These are phyloP conservation scores for Microdochium nivale DNA, from an alignment of 2,329 filamentous ascomycete genomes.

Conservation along the genomic window DNA sequence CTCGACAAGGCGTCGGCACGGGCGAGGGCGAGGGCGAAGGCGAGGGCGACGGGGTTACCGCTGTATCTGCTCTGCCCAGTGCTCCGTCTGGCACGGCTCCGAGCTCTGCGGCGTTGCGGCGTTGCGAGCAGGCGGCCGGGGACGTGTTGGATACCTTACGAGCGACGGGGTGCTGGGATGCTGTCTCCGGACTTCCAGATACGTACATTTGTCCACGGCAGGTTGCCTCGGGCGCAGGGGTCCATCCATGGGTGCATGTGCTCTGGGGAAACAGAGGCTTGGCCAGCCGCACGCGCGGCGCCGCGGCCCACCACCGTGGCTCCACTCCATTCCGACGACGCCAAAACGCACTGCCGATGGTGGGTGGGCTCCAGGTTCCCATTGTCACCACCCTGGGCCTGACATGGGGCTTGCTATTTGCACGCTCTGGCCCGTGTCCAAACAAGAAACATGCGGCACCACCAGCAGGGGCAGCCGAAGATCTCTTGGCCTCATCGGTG, in stretches of 20 bases:
- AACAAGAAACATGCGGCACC: neutral
- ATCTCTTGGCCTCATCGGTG: neutral
- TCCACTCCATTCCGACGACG: slow-evolving; percentile 1
- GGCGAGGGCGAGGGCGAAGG: too few relatives aligned
- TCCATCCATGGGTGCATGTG: neutral
- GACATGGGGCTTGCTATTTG: neutral
- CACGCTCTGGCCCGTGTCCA: neutral
- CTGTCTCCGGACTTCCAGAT: neutral
- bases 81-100: too few relatives aligned
- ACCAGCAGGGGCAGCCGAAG: neutral
- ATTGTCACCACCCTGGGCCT: neutral
- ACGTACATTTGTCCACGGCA: neutral
- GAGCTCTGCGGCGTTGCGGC: neutral
- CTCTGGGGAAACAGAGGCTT: neutral
- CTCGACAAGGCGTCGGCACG: too few relatives aligned
- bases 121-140: neutral
- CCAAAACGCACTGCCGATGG: neutral
- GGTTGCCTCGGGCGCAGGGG: neutral
- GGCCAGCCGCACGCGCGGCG: neutral
- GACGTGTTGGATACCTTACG: neutral
- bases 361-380: neutral
- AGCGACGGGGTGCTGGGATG: neutral
- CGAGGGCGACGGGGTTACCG: too few relatives aligned
- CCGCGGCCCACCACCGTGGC: neutral
- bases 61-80: too few relatives aligned